Conservation (phyloP, 2,329 filamentous ascomycete species). For the Pseudogymnoascus sp. region DNA sequence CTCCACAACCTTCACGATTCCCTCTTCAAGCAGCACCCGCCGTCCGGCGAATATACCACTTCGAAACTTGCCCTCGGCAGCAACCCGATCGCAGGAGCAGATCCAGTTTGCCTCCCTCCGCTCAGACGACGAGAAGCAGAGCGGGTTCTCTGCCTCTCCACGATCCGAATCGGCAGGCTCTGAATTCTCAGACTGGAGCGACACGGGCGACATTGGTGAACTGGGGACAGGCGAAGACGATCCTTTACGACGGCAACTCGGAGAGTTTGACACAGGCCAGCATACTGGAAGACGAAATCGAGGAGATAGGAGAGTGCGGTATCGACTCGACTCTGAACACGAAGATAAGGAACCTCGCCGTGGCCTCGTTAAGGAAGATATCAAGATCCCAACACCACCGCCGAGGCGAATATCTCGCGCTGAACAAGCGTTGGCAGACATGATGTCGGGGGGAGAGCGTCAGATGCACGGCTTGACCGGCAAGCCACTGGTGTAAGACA, state of each 20-base stretch:
- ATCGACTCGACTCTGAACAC: constrained; percentile 40
- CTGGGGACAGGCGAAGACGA: constrained; percentile 79
- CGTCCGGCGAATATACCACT: constrained; percentile 81
- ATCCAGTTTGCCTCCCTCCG: constrained; percentile 39
- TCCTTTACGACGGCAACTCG: constrained; percentile 63
- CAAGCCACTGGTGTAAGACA: constrained; percentile 77
- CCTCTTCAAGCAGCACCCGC: constrained; percentile 56
- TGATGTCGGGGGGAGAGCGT: constrained; percentile 75
- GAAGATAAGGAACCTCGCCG: constrained; percentile 33
- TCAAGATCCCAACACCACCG: constrained; percentile 65
- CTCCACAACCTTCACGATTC: constrained; percentile 78
- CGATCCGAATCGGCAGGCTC: constrained; percentile 52
- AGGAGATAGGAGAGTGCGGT: constrained; percentile 59
- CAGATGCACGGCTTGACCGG: constrained; percentile 88
- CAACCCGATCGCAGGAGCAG: constrained; percentile 18
- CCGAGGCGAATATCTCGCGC: constrained; percentile 54
- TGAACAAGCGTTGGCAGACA: constrained; percentile 64
- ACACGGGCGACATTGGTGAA: constrained; percentile 91
- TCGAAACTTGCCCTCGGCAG: constrained; percentile 54
- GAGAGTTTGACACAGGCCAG: constrained; percentile 51
- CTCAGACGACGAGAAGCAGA: constrained; percentile 32
- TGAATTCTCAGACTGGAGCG: constrained; percentile 78
- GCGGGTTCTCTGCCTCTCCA: constrained; percentile 36
- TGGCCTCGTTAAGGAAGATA: constrained; percentile 60
- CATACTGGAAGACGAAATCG: constrained; percentile 37